Conservation (phyloP, 805 yeast genomes). For the Barnettozyma wickerhamii region DNA sequence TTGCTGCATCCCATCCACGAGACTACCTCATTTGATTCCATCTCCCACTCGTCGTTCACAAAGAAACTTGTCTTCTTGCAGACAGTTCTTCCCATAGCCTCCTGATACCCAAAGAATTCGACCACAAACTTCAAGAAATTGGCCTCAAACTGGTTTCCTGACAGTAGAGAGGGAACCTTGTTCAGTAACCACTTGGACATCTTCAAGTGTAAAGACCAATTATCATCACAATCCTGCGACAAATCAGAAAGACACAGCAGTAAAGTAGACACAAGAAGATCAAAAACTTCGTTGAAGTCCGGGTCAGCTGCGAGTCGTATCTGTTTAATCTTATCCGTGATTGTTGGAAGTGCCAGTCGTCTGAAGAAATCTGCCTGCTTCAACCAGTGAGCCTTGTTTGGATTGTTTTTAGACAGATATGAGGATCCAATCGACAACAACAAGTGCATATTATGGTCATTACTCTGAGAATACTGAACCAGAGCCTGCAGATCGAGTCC, state of each 20-base stretch:
- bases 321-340: background rate
- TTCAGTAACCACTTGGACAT: conserved; percentile 2
- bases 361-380: conserved; percentile 3
- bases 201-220: conserved; percentile 9
- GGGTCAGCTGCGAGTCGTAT: background rate
- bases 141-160: background rate
- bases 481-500: conserved; percentile 5
- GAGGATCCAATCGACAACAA: conserved; percentile 9
- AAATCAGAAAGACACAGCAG: conserved; percentile 8
- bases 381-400: conserved; percentile 3
- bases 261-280: conserved; percentile 9
- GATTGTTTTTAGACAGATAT: conserved; percentile 2
- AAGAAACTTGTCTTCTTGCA: conserved; percentile 7
- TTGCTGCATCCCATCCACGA: conserved; percentile 13
- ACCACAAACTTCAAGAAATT: conserved; percentile 2
- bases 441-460: conserved; percentile 4
- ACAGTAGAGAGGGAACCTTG: background rate
- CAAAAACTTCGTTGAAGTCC: background rate
- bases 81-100: conserved; percentile 12
- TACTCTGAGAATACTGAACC: conserved; percentile 5
- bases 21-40: conserved; percentile 1
- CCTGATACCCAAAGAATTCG: conserved; percentile 10
- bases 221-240: conserved; percentile 9
- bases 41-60: conserved; percentile 6
- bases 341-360: background rate